Evolutionary conservation across 2,329 filamentous ascomycete genomes (phyloP).

Genomic region (Delphinella strobiligena): DNA sequence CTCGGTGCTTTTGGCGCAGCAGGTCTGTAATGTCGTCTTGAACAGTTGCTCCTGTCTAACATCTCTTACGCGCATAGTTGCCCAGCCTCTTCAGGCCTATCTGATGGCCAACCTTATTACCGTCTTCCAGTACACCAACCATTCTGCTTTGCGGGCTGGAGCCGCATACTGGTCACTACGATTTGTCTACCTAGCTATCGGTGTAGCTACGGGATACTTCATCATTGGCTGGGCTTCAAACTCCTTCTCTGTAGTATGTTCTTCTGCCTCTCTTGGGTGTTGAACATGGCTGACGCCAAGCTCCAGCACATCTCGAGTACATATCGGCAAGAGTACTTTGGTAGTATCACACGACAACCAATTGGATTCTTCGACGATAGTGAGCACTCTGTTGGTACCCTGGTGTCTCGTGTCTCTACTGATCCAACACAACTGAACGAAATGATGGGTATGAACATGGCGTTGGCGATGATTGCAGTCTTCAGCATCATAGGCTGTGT

Average conservation of each 20-base stretch:
- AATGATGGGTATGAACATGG: slow-evolving; percentile 29
- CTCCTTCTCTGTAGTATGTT: slow-evolving; percentile 10
- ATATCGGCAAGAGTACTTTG: slow-evolving; percentile 24
- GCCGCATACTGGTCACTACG: background rate
- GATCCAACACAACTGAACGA: slow-evolving; percentile 37
- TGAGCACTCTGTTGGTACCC: slow-evolving; percentile 31
- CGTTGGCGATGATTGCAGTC: slow-evolving; percentile 39
- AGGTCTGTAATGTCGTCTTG: background rate
- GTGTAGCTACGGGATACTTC: slow-evolving; percentile 32
- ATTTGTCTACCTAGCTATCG: slow-evolving; percentile 29
- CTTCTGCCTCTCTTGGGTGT: background rate
- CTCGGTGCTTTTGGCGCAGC: background rate
- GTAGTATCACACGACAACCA: slow-evolving; percentile 28
- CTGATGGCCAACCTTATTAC: background rate
- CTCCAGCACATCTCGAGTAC: background rate
- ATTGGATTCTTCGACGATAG: slow-evolving; percentile 32
- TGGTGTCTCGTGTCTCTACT: slow-evolving; percentile 30
- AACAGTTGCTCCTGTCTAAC: background rate
- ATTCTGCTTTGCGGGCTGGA: background rate
- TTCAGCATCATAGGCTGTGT: slow-evolving; percentile 20
- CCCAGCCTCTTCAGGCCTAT: background rate
- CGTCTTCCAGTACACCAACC: background rate
- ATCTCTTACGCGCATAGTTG: background rate
- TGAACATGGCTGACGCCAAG: background rate
- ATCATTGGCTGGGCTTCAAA: slow-evolving; percentile 34